Evolutionary conservation across 1,284 basidiomycete species (phyloP), one percentile per base, ranked within the genome.

Genomic region (Rhodotorula glutinis): DNA sequence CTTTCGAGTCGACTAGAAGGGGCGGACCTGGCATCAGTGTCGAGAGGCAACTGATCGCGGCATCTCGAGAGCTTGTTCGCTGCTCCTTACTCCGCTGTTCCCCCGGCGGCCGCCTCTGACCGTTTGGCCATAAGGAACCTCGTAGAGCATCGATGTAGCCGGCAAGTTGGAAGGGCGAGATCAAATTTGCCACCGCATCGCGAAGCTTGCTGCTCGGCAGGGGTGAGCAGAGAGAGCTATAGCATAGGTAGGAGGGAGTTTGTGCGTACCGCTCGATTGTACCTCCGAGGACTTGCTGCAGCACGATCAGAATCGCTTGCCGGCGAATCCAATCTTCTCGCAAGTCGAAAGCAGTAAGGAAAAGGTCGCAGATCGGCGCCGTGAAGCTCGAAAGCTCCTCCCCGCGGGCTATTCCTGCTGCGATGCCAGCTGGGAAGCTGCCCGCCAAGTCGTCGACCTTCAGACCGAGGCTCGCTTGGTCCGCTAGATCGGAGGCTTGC

Each of bases 261-360:
- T 17, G 63, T 71, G 30, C 40, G 73, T 64, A 92, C 91, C 92
- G 82, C 79, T 98, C 95, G 71, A 98, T 92, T 0, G 95, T 98
- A 16, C 90, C 90, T 10, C 94, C 95, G 7, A 98, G 82, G 7
- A 97, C 87, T 77, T 98, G 94, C 78, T 98, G 95, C 56, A 98
- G 81, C 67, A 98, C 92, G 63, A 98, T 91, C 19, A 97, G 90
- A 72, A 97, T 92, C 2, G 95, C 94, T 78, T 97, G 94, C n/a
- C 92, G 83, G 59, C 94, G 54, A 41, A 98, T 82, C 95, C 95
- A 98, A 73, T 94, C 94, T 81, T 92, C 91, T 79, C 96, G 88
- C 30, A 98, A 85, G 79, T 97, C 92, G 73, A 98, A 98, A 13
- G 97, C 83, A 29, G 93, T 91, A 61, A 97, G 84, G 47, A 97